These are phyloP conservation scores for Phytophthora gonapodyides DNA, from an alignment of 352 stramenopile species.

Conservation along the genomic window DNA sequence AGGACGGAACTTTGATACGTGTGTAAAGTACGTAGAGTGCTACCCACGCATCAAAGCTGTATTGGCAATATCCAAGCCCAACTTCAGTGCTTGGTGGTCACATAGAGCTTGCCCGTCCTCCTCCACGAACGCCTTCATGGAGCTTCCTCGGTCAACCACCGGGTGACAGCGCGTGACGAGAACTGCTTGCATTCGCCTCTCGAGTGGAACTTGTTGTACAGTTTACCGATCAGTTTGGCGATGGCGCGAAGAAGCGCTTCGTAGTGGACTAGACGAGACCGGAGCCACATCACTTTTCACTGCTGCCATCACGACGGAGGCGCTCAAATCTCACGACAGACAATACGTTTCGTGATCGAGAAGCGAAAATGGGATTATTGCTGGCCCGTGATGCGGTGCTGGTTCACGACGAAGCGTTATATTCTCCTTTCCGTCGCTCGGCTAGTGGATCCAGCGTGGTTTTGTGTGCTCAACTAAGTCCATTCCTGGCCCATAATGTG, in stretches of 20 bases:
- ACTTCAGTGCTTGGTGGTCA: too few species aligned
- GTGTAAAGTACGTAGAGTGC: too few species aligned
- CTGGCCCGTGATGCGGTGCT: conserved; percentile 9
- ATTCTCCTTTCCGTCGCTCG: background rate
- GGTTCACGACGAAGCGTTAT: background rate
- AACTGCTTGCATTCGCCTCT: conserved; percentile 16
- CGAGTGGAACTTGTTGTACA: conserved; percentile 14
- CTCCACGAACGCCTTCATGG: too few species aligned
- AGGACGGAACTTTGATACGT: too few species aligned
- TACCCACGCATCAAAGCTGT: too few species aligned
- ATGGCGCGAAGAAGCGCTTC: background rate
- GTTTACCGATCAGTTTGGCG: background rate
- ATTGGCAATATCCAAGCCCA: too few species aligned
- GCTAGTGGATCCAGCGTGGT: conserved; percentile 3
- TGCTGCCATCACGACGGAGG: conserved; percentile 10
- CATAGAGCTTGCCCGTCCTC: too few species aligned
- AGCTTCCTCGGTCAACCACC: too few species aligned
- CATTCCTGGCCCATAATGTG: conserved; percentile 7
- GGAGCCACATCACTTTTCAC: conserved; percentile 11
- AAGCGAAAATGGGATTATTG: conserved; percentile 19
- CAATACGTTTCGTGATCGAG: conserved; percentile 2
- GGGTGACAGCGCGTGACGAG: too few species aligned
- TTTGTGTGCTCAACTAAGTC: conserved; percentile 5
- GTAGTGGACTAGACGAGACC: conserved; percentile 1
- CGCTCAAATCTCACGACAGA: background rate